Evolutionary conservation across 2,329 filamentous ascomycete genomes (phyloP).

Genomic region (Pyrenochaeta sp.): DNA sequence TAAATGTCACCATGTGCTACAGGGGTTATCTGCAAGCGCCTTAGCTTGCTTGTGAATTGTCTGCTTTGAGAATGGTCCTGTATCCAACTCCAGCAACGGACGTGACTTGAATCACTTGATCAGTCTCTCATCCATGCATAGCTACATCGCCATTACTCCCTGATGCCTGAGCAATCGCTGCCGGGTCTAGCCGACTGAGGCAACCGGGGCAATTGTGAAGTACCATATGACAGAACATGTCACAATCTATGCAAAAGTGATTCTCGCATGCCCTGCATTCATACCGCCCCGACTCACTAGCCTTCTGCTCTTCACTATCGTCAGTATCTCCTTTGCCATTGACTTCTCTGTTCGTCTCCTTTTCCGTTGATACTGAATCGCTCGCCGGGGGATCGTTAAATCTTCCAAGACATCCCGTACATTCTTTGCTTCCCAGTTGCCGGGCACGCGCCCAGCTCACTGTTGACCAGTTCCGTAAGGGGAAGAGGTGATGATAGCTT

Average conservation of each 20-base stretch:
- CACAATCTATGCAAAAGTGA: constrained; percentile 98
- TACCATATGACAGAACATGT: constrained; percentile 92
- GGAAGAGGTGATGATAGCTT: constrained; percentile 51
- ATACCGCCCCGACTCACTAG: constrained; percentile 87
- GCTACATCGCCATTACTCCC: constrained; percentile 34
- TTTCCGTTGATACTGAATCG: constrained; percentile 12
- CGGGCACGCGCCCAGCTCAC: constrained; percentile 81
- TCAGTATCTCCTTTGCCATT: constrained; percentile 32
- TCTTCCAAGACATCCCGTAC: constrained; percentile 76
- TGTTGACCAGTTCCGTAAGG: constrained; percentile 83
- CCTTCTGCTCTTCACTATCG: constrained; percentile 46
- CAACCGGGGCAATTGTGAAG: constrained; percentile 97
- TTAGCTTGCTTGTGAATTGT: too few species aligned
- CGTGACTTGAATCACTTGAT: background rate
- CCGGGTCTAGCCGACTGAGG: constrained; percentile 54
- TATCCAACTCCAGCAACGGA: background rate
- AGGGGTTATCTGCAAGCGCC: too few species aligned
- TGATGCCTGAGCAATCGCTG: constrained; percentile 11
- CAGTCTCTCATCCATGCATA: constrained; percentile 32
- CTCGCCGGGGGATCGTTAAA: constrained; percentile 65
- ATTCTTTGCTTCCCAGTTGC: constrained; percentile 60
- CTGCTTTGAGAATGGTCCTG: background rate
- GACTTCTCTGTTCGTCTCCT: constrained; percentile 16
- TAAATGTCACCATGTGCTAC: background rate
- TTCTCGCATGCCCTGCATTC: constrained; percentile 85